Conservation (phyloP, 2,329 filamentous ascomycete genomes). For the Xylaria multiplex region DNA sequence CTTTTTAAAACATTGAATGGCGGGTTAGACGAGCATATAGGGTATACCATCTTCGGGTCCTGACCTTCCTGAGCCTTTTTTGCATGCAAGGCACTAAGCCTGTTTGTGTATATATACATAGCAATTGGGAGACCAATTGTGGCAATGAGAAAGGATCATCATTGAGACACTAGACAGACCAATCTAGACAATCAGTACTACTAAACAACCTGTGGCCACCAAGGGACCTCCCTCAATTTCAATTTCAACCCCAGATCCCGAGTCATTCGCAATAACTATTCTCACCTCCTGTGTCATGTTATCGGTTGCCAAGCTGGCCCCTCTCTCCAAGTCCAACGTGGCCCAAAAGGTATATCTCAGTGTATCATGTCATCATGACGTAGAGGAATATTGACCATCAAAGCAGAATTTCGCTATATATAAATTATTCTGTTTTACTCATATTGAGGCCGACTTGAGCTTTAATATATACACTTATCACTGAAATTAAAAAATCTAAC, state of each 20-base stretch:
- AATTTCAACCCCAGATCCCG: neutral
- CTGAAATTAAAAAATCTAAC: too few species aligned
- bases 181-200: neutral
- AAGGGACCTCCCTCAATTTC: too few species aligned
- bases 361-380: slow-evolving; percentile 15
- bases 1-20: neutral
- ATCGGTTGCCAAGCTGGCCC: neutral
- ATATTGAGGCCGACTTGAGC: too few species aligned
- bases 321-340: neutral
- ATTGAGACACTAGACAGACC: neutral
- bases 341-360: neutral
- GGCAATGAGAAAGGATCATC: neutral
- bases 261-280: neutral
- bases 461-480: too few species aligned
- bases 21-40: slow-evolving; percentile 1
- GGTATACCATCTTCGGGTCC: neutral
- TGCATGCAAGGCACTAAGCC: neutral
- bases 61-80: neutral
- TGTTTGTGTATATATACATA: slow-evolving; percentile 12
- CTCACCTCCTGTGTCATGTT: neutral
- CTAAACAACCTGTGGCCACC: neutral
- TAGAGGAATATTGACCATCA: neutral
- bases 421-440: too few species aligned
- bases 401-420: too few species aligned
- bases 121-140: neutral